Evolutionary conservation across 2,329 filamentous ascomycete genomes (phyloP).

Genomic region (Phyllosticta citriasiana): DNA sequence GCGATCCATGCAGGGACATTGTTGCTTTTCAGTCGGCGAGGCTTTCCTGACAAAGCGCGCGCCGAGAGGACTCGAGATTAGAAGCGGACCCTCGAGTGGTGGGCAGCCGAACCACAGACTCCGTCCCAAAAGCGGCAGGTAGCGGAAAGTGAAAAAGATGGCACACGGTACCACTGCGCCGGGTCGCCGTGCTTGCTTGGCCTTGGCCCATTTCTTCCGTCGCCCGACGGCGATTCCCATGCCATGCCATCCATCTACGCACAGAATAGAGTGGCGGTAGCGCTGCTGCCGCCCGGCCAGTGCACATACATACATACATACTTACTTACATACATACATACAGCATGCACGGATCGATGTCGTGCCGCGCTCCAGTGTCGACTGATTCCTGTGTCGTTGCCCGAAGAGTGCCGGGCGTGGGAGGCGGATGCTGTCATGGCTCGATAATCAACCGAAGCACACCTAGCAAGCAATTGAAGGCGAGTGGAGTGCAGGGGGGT

Average conservation of each 20-base stretch:
- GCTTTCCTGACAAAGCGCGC: not conserved
- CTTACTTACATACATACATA: no score
- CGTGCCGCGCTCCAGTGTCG: conserved; percentile 8
- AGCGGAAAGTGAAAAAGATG: not conserved
- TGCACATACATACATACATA: conserved; percentile 1
- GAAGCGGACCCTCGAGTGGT: not conserved
- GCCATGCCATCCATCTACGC: not conserved
- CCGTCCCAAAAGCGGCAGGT: not conserved
- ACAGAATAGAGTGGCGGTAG: not conserved
- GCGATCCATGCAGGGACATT: conserved; percentile 11
- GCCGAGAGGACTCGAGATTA: not conserved
- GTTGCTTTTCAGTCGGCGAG: conserved; percentile 3
- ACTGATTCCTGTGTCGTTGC: not conserved
- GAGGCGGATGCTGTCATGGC: not conserved
- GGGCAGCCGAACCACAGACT: not conserved
- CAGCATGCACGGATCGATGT: conserved; percentile 7
- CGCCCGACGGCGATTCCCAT: not conserved
- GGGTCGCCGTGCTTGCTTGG: not conserved
- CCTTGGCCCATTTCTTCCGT: not conserved
- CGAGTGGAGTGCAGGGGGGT: not conserved
- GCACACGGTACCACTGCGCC: not conserved
- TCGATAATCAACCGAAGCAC: not conserved
- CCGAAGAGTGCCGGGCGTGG: not conserved
- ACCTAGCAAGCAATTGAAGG: no score
- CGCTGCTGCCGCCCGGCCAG: not conserved